Evolutionary conservation across 1,139 yeast genomes (phyloP).

Genomic region (Saccharomycopsis hybrid): DNA sequence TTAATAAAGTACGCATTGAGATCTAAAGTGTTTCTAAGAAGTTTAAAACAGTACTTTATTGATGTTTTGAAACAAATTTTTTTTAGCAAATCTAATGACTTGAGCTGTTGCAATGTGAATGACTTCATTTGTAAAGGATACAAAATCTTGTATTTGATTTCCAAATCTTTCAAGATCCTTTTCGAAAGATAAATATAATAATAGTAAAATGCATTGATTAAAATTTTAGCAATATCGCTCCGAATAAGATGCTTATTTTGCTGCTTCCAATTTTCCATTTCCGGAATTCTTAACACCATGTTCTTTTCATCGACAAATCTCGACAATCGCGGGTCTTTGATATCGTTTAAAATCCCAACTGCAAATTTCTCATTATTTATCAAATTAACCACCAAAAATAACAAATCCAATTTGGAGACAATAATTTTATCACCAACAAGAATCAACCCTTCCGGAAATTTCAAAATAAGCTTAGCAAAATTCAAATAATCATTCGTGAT

Average conservation of each 20-base stretch:
- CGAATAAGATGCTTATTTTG: conserved; percentile 38
- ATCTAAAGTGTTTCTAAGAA: conserved; percentile 37
- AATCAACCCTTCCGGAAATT: conserved; percentile 33
- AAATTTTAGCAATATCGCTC: conserved; percentile 39
- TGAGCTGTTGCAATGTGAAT: conserved; percentile 16
- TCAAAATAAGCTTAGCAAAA: conserved; percentile 35
- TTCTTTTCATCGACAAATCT: conserved; percentile 16
- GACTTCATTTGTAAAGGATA: conserved; percentile 14
- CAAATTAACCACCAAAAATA: conserved; percentile 8
- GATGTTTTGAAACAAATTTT: conserved; percentile 33
- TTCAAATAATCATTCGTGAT: conserved; percentile 32
- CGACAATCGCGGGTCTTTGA: conserved; percentile 23
- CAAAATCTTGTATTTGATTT: conserved; percentile 11
- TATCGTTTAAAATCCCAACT: conserved; percentile 29
- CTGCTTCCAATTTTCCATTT: conserved; percentile 35
- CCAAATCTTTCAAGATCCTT: conserved; percentile 23
- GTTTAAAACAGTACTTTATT: conserved; percentile 36
- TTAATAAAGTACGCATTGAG: conserved; percentile 38
- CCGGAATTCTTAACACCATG: conserved; percentile 28
- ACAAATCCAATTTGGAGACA: conserved; percentile 38
- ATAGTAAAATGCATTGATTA: conserved; percentile 39
- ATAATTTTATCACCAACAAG: conserved; percentile 42
- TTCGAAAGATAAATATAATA: conserved; percentile 38
- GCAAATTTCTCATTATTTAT: conserved; percentile 14
- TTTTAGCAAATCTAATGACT: conserved; percentile 23